Evolutionary conservation across 2,329 filamentous ascomycete species (phyloP).

Genomic region (Fusarium buxicola): DNA sequence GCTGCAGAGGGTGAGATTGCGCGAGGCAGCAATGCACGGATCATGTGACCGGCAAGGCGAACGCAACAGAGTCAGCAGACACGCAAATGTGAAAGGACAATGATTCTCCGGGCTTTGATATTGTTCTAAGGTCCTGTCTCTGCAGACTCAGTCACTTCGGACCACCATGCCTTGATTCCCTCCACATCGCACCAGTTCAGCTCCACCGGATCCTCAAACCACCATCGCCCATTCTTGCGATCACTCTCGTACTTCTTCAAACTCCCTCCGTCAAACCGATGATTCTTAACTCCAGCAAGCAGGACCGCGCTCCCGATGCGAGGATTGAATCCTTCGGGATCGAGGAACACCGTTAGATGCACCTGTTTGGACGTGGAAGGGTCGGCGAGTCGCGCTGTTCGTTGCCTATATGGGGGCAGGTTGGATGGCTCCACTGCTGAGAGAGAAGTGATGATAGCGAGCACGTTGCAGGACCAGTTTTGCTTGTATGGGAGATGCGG

Average conservation of each 20-base stretch:
- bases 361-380: constrained; percentile 65
- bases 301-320: constrained; percentile 62
- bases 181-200: constrained; percentile 63
- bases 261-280: constrained; percentile 62
- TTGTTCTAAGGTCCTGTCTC: background rate
- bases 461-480: constrained; percentile 68
- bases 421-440: constrained; percentile 61
- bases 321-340: constrained; percentile 62
- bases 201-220: constrained; percentile 61
- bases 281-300: constrained; percentile 68
- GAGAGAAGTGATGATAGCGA: constrained; percentile 62
- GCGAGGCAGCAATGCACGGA: background rate
- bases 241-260: constrained; percentile 60
- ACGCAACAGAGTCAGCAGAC: background rate
- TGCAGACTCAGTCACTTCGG: constrained; percentile 33
- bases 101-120: background rate
- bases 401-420: constrained; percentile 62
- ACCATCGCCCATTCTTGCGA: constrained; percentile 56
- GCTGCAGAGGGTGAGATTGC: background rate
- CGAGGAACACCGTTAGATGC: constrained; percentile 65
- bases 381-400: constrained; percentile 63
- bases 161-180: constrained; percentile 61
- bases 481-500: constrained; percentile 66
- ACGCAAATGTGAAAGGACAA: background rate
- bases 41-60: constrained; percentile 7